Conservation (phyloP, 768 basidiomycete genomes). For the Phallus indusiatus region DNA sequence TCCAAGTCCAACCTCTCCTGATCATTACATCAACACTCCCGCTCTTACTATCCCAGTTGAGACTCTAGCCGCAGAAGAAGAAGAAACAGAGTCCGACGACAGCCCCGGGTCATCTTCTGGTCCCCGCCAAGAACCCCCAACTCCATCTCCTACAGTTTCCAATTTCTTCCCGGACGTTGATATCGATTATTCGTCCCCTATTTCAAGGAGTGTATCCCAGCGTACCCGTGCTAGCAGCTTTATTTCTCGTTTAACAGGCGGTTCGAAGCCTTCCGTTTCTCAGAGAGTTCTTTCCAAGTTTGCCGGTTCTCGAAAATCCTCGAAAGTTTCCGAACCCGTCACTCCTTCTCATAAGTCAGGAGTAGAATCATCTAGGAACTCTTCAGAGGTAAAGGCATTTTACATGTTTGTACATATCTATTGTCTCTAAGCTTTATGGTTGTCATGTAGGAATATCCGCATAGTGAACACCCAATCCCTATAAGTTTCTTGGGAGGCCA, state of each 20-base stretch:
- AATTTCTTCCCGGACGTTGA: conserved; percentile 3
- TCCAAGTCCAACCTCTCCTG: not conserved
- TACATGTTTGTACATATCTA: not conserved
- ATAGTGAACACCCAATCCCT: not conserved
- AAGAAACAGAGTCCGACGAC: not conserved
- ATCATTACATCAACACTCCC: not conserved
- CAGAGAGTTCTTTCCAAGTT: not conserved
- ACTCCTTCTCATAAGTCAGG: not conserved
- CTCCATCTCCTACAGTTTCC: conserved; percentile 8
- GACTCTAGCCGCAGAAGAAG: conserved; percentile 5
- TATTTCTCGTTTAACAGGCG: not conserved
- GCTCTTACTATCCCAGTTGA: conserved; percentile 6
- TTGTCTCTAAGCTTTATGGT: not conserved
- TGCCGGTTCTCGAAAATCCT: not conserved
- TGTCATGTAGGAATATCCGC: not conserved
- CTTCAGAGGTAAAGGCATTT: not conserved
- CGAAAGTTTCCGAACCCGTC: not conserved
- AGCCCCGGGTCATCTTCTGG: not conserved
- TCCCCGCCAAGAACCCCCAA: not conserved
- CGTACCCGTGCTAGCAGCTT: not conserved
- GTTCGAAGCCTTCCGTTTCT: conserved; percentile 3
- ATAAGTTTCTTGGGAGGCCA: not conserved
- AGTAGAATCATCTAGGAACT: not conserved
- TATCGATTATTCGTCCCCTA: not conserved
- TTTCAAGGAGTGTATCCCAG: not conserved